Evolutionary conservation across 495 filamentous ascomycete species (phyloP).

Genomic region (Emericellopsis terricola): DNA sequence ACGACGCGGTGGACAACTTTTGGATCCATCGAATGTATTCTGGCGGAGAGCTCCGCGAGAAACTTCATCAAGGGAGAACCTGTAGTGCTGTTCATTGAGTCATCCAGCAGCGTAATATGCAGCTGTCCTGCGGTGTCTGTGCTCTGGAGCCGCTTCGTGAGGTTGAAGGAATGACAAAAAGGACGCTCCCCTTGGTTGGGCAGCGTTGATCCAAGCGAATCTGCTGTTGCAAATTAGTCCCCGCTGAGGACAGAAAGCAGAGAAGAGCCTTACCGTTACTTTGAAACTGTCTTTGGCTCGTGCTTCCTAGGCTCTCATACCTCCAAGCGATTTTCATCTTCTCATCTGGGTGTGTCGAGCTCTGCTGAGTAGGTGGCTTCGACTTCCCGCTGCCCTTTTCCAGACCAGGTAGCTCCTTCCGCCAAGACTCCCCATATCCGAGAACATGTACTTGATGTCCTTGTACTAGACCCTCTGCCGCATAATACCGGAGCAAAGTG

Average conservation of each 20-base stretch:
- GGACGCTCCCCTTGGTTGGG: neutral
- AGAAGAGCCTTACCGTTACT: slow-evolving; percentile 26
- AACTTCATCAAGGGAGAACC: slow-evolving; percentile 46
- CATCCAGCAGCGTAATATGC: neutral
- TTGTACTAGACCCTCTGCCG: slow-evolving; percentile 83
- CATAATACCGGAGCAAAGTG: slow-evolving; percentile 71
- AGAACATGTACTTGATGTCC: slow-evolving; percentile 78
- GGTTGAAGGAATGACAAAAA: slow-evolving; percentile 1
- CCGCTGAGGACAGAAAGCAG: neutral
- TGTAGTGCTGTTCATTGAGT: neutral
- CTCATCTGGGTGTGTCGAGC: slow-evolving; percentile 27
- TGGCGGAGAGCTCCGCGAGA: slow-evolving; percentile 36
- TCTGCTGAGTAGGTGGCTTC: slow-evolving; percentile 18
- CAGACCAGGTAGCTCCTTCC: slow-evolving; percentile 61
- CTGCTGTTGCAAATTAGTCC: neutral
- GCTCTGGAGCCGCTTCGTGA: neutral
- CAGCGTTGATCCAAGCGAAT: no score
- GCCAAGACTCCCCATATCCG: slow-evolving; percentile 64
- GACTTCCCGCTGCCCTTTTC: slow-evolving; percentile 26
- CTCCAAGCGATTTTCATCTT: slow-evolving; percentile 99
- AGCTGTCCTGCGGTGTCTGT: neutral
- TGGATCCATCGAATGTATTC: slow-evolving; percentile 37
- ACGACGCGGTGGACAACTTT: slow-evolving; percentile 62
- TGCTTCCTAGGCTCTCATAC: slow-evolving; percentile 68
- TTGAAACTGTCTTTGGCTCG: slow-evolving; percentile 27